These are phyloP conservation scores for Erigeron canadensis DNA, from an alignment of 129 eudicot genomes.

Conservation along the genomic window DNA sequence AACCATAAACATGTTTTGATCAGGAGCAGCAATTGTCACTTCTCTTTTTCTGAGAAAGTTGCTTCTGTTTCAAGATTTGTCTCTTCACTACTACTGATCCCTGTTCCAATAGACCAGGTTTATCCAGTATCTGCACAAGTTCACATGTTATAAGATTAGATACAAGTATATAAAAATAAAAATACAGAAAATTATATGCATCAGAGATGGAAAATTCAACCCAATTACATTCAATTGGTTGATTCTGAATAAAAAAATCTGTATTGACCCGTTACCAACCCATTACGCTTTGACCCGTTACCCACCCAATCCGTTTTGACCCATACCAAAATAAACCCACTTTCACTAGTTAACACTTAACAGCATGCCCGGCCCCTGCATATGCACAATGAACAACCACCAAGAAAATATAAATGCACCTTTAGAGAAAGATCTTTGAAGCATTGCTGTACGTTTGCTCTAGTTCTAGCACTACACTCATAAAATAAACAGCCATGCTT, in stretches of 20 bases:
- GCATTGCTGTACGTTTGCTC: constrained; percentile 76
- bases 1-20: neutral
- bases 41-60: constrained; percentile 34
- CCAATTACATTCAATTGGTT: neutral
- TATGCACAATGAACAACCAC: neutral
- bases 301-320: neutral
- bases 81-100: constrained; percentile 70
- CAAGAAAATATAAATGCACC: constrained; percentile 37
- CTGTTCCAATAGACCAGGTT: constrained; percentile 66
- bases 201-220: neutral
- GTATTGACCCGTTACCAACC: neutral
- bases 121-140: constrained; percentile 61
- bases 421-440: constrained; percentile 73
- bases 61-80: constrained; percentile 58
- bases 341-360: neutral
- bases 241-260: neutral
- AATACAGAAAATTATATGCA: neutral
- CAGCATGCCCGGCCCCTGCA: neutral
- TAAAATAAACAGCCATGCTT: constrained; percentile 62
- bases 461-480: constrained; percentile 90
- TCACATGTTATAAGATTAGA: constrained; percentile 6
- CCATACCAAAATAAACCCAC: no score
- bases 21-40: constrained; percentile 63
- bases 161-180: neutral
- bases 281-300: neutral